Conservation (phyloP, 1,284 basidiomycete species). For the Cryptococcus sp. region DNA sequence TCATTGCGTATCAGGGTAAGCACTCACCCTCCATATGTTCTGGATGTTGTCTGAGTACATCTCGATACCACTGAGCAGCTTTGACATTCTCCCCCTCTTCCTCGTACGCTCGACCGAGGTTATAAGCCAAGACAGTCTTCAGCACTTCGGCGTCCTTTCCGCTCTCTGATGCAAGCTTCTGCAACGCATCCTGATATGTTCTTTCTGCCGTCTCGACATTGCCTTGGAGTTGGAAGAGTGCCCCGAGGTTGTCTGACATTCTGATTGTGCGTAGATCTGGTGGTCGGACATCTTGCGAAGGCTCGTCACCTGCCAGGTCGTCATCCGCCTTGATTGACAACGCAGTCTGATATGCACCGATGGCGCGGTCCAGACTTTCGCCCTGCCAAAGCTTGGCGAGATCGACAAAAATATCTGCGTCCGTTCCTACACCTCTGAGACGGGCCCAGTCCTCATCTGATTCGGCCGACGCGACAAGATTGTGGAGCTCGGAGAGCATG, state of each 20-base stretch:
- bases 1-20: not conserved
- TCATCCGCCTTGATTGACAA: conserved; percentile 55
- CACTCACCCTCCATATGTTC: conserved; percentile 88
- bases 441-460: conserved; percentile 50
- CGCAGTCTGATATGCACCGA: conserved; percentile 72
- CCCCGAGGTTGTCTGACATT: conserved; percentile 80
- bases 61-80: conserved; percentile 81
- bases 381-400: conserved; percentile 83
- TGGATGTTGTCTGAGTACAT: conserved; percentile 78
- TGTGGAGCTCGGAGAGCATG: conserved; percentile 73
- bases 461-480: conserved; percentile 60
- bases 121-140: conserved; percentile 81
- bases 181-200: conserved; percentile 57
- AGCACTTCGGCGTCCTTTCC: conserved; percentile 59
- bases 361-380: conserved; percentile 71
- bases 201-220: conserved; percentile 55
- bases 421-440: conserved; percentile 65
- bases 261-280: conserved; percentile 37
- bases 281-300: conserved; percentile 13
- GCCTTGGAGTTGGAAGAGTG: conserved; percentile 70
- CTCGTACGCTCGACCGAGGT: conserved; percentile 84
- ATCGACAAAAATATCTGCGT: conserved; percentile 81
- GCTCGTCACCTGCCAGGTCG: conserved; percentile 16
- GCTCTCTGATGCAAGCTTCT: conserved; percentile 53
- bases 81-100: conserved; percentile 69